Base-by-base conservation (phyloP, 345 rosid genomes). In the Gossypium raimondii region DNA sequence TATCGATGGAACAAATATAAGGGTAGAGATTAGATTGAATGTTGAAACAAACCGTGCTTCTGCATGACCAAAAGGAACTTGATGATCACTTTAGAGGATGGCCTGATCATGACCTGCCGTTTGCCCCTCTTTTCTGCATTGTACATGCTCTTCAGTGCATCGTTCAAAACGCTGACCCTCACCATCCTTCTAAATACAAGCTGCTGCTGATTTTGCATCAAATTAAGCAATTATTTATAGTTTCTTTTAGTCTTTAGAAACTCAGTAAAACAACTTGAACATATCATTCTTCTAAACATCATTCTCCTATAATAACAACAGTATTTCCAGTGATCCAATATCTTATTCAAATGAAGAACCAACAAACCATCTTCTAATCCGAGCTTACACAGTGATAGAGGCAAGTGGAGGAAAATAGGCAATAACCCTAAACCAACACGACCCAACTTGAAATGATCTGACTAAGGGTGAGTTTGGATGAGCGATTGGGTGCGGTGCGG, bases 121-220 rank as follows among this genome's bases (percentile, higher is more conserved):
- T 57, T 57, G 2, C 62, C 62, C 34, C 62, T 57, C 62, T 57
- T 57, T 27, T 57, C 62, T 10, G 62, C 62, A 11, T 57, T 57
- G 62, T 57, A 57, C 62, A 57, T 57, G 62, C 29, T 57, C 62
- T 57, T 57, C 62, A 57, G 27, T 57, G 62, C 62, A 57, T 57
- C 62, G 4, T 57, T 57, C 62, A 57, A 22, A 20, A 57, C 34
- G 62, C 62, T 57, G 62, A 57, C 62, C 62, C 62, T 57, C 34
- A 57, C 62, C 62, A 57, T 57, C 62, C 62, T 57, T 57, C 29
- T 14, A 22, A 22, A 22, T 11, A 57, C 62, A 22, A 48, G 34
- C 62, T 22, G 62, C 62, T 22, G 62, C 7, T 11, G 16, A 57
- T 57, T 57, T 22, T 22, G 24, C 7, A 22, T 22, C 34, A 57